These are phyloP conservation scores for Ophiostoma himal-ulmi DNA, from an alignment of 2,329 filamentous ascomycete species.

Conservation along the genomic window DNA sequence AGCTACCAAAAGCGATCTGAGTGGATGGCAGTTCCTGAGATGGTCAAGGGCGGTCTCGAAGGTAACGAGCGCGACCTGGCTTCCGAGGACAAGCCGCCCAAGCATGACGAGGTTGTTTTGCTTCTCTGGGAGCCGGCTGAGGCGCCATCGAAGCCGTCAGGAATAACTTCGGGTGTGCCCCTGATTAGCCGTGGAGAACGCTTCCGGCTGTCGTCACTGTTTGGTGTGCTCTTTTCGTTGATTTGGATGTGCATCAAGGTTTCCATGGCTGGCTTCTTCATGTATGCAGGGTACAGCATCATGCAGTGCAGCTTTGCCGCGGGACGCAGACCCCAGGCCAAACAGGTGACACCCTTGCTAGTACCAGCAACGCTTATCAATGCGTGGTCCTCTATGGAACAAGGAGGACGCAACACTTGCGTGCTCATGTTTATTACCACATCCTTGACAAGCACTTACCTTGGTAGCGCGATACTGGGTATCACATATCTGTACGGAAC, in stretches of 20 bases:
- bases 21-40: constrained; percentile 14
- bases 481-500: neutral
- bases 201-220: neutral
- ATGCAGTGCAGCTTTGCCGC: neutral
- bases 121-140: constrained; percentile 12
- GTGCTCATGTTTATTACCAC: neutral
- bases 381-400: neutral
- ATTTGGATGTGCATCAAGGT: neutral
- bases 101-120: constrained; percentile 19
- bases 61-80: constrained; percentile 6
- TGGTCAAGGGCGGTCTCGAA: constrained; percentile 16
- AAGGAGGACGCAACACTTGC: neutral
- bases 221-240: neutral
- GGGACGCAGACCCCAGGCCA: neutral
- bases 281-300: neutral
- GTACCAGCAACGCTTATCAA: neutral
- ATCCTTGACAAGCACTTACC: neutral
- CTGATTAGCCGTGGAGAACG: neutral
- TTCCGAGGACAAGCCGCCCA: constrained; percentile 13
- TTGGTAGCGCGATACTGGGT: neutral
- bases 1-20: neutral
- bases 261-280: neutral
- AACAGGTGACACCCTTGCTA: neutral
- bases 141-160: neutral
- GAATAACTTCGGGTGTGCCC: neutral